Evolutionary conservation across 2,329 filamentous ascomycete species (phyloP), one percentile per base, ranked within the genome.

Genomic region (Balansia obtecta): DNA sequence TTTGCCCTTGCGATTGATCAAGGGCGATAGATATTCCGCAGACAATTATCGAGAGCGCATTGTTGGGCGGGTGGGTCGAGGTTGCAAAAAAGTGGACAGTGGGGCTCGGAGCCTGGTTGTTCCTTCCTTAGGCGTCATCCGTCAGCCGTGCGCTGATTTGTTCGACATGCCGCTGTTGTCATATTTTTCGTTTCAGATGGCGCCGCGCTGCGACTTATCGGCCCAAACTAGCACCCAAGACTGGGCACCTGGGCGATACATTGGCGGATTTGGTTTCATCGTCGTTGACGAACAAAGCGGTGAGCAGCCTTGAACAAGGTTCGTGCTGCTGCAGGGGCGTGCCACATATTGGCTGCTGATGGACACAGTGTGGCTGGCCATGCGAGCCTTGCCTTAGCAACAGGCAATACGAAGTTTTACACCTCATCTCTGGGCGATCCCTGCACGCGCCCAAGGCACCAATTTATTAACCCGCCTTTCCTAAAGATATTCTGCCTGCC

Each of bases 321-420:
- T n/a, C n/a, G n/a, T n/a, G n/a, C n/a, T n/a, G n/a, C n/a, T n/a
- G n/a, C n/a, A n/a, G n/a, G n/a, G n/a, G n/a, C n/a, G n/a, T n/a
- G n/a, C n/a, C n/a, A n/a, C n/a, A 22, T 22, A 22, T 22, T 4
- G 20, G 22, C 42, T 44, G 42, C 6, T 32, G 22, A 9, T n/a
- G 16, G 27, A 20, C 15, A 22, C 13, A 22, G 27, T 18, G 16
- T 40, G 38, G 40, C 13, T 40, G 38, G 40, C 8, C 40, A n/a
- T 22, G 39, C 12, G 18, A 22, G 40, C 27, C 27, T 27, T 27
- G 49, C 43, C 12, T 27, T 38, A 42, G 49, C 43, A 46, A 20
- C 42, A 32, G 20, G 42, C 42, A 46, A 50, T 50, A 50, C 49
- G 49, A 50, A 43, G 34, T 50, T 46, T 43, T 42, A 46, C 49